These are phyloP conservation scores for Calonectria fujianensis DNA, from an alignment of 2,329 filamentous ascomycete species.

Conservation along the genomic window DNA sequence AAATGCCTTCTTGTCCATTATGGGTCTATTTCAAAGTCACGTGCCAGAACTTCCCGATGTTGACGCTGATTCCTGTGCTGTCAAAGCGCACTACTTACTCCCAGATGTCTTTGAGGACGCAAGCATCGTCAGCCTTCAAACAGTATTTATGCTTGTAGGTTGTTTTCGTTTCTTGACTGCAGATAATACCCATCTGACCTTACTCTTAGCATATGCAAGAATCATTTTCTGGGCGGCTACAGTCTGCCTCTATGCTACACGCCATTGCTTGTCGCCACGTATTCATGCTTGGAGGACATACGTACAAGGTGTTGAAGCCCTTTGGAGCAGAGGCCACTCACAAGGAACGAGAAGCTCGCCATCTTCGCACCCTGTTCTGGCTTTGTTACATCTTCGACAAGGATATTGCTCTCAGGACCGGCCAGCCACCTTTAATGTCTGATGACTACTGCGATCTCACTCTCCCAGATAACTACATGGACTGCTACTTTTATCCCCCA, in stretches of 20 bases:
- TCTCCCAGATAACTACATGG: conserved; percentile 62
- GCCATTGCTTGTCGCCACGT: conserved; percentile 67
- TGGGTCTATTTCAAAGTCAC: conserved; percentile 47
- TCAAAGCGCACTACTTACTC: conserved; percentile 64
- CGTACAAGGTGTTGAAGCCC: conserved; percentile 36
- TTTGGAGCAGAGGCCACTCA: conserved; percentile 35
- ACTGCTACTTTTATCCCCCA: conserved; percentile 46
- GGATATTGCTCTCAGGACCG: conserved; percentile 71
- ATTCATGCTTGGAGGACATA: conserved; percentile 69
- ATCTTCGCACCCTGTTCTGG: conserved; percentile 69
- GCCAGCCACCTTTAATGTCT: conserved; percentile 66
- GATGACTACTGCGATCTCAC: conserved; percentile 39
- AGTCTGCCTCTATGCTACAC: conserved; percentile 64
- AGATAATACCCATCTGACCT: not conserved
- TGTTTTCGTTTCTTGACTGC: not conserved
- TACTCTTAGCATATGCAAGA: conserved; percentile 64
- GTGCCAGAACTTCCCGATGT: conserved; percentile 48
- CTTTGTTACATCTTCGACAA: conserved; percentile 72
- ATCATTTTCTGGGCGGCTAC: conserved; percentile 66
- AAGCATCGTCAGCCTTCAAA: conserved; percentile 66
- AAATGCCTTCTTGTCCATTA: conserved; percentile 66
- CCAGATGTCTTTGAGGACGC: conserved; percentile 64
- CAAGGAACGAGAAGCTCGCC: conserved; percentile 53
- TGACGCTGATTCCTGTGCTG: conserved; percentile 63
- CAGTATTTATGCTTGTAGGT: conserved; percentile 67